Base-by-base conservation (phyloP, 345 rosid species). In the Arabidopsis thaliana region DNA sequence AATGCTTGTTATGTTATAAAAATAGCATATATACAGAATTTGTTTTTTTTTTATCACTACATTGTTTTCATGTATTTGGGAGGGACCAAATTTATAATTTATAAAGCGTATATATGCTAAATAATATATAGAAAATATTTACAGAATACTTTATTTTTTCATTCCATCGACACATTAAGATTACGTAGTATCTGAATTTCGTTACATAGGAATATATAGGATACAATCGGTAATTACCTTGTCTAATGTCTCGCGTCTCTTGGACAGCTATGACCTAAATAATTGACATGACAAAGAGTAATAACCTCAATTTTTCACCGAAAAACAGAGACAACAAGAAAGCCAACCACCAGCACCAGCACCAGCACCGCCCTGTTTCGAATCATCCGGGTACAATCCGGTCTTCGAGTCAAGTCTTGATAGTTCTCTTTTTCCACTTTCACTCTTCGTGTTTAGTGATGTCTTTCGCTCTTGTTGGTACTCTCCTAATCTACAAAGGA, bases 311-410 rank as follows among this genome's bases (percentile, higher is more conserved):
- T 25, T 33, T 59, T 71, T 71, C 48, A 30, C 61, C 3, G 72
- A 11, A 32, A 77, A 78, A 51, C 81, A 78, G 33, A 50, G 65
- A n/a, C 71, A 71, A 50, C 81, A 78, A 49, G 81, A 58, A 23
- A 65, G 67, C 81, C 73, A 78, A 11, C 77, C 73, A 23, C 57
- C 62, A 25, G 38, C 61, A 16, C 20, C 20, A 51, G 32, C 12
- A 5, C 42, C 51, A 22, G 34, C 58, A 49, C 44, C 24, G n/a
- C 36, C 50, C 1, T 56, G 59, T 58, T 78, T 71, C 20, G 50
- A 62, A 24, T 13, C 41, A 40, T 65, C 55, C 24, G 8, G 2
- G 23, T 7, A 33, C 8, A 34, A 34, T 32, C 34, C 52, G 23
- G 40, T 0, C 25, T 34, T 61, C 2, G 65, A 8, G 3, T 34